Base-by-base conservation (phyloP, 2,329 filamentous ascomycete species). In the Aspergillus sp. region DNA sequence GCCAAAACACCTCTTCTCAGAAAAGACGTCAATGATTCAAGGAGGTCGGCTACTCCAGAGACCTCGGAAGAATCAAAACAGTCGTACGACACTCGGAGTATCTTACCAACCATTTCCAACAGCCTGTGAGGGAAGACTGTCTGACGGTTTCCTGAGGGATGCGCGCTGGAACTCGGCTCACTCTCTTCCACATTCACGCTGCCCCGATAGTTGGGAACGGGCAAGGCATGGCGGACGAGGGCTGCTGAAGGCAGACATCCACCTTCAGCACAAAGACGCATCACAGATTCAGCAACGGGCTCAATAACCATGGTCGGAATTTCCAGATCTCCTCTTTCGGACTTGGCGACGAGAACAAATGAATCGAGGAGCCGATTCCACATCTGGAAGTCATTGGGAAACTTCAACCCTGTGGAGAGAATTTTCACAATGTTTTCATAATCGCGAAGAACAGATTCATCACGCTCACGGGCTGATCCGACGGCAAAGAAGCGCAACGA, bases 381-480 rank as follows among this genome's bases (percentile, higher is more conserved):
- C 25, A 55, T 51, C 8, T 53, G 22, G 35, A 39, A 42, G 20
- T 39, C 30, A 38, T 39, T 37, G 29, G 50, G n/a, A 41, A 57
- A 53, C n/a, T 36, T 35, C 19, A 53, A 60, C 17, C 82, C 77
- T 43, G 69, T 63, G 45, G 79, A 71, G 3, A 93, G 66, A 20
- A 93, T 71, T 12, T 72, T 78, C 11, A 79, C 68, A 15, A 82
- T 63, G 32, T 81, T 75, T 6, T 81, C 77, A 42, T 84, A 86
- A 35, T 85, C 78, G 8, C 76, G 74, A 5, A 49, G 43, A n/a
- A 10, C 80, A 75, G 33, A 79, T 54, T 22, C 74, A 63, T 36
- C 67, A 10, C 61, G 69, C 43, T 55, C 60, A 30, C 51, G 62
- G 12, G 56, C 61, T 20, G 56, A 58, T 32, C 53, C 64, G 53